Percentiles rank a stretch among this genome's conserved stretches.
phyloP scores from a whole-genome alignment of 192 early-diverging fungal genomes.

The Funneliformis geosporum region DNA sequence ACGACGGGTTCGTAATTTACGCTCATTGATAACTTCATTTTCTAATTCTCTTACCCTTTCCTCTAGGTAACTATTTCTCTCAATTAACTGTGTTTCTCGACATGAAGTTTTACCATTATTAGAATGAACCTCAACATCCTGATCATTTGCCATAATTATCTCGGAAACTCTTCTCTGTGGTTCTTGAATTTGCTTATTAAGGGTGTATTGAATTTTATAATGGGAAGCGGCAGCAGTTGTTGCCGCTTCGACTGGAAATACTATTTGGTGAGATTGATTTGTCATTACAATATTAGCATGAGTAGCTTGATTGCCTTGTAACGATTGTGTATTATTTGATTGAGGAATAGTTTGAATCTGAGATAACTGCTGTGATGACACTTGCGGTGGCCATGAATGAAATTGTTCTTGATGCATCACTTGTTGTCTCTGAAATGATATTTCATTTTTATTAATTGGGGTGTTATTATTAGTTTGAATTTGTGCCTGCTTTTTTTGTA shows the following conservation, averaged over 20 bases:
- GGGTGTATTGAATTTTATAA: constrained; percentile 6
- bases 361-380: background rate
- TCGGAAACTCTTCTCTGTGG: constrained; percentile 6
- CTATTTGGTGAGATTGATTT: background rate
- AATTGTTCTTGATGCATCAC: background rate
- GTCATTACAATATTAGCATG: background rate
- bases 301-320: background rate
- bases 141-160: background rate
- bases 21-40: constrained; percentile 30
- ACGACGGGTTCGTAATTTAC: constrained; percentile 7
- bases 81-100: constrained; percentile 5
- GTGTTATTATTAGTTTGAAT: background rate
- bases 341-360: background rate
- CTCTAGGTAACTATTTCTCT: constrained; percentile 23
- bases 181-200: background rate
- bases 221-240: background rate
- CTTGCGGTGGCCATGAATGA: constrained; percentile 12
- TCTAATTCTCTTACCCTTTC: constrained; percentile 24
- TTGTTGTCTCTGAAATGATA: constrained; percentile 5
- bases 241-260: constrained; percentile 12
- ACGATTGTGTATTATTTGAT: constrained; percentile 11
- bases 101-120: background rate
- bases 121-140: background rate
- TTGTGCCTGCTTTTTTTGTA: background rate
- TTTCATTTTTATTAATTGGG: background rate